Percentiles rank a stretch among this genome's conserved stretches.
phyloP scores from a whole-genome alignment of 208 protist genomes.

The Trypanosoma cruzi region DNA sequence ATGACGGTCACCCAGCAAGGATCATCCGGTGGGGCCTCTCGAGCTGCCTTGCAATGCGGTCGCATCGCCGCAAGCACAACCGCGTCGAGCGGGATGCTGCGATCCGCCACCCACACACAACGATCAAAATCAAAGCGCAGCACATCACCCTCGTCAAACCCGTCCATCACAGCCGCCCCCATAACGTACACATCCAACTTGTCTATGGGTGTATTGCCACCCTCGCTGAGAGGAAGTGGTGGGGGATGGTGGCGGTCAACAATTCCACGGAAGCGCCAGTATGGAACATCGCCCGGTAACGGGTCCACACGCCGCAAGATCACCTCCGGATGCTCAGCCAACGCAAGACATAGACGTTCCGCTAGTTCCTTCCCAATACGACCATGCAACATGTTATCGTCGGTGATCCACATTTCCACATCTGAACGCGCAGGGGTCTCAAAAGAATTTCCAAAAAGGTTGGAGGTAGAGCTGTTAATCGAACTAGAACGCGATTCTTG shows the following conservation, averaged over 20 bases:
- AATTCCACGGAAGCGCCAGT: conserved; percentile 84
- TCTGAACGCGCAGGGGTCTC: conserved; percentile 20
- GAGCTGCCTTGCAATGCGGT: conserved; percentile 66
- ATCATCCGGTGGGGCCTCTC: conserved; percentile 60
- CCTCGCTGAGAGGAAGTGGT: conserved; percentile 38
- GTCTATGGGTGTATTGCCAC: conserved; percentile 8
- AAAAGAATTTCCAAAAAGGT: conserved; percentile 10
- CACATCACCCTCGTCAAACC: conserved; percentile 86
- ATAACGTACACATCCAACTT: conserved; percentile 78
- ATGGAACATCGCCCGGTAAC: conserved; percentile 55
- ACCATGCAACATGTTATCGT: conserved; percentile 78
- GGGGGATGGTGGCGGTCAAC: conserved; percentile 59
- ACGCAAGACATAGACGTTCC: conserved; percentile 65
- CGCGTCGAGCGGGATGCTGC: conserved; percentile 71
- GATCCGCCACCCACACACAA: conserved; percentile 64
- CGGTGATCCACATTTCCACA: conserved; percentile 89
- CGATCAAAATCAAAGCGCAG: conserved; percentile 56
- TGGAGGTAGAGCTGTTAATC: conserved; percentile 10
- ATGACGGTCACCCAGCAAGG: conserved; percentile 51
- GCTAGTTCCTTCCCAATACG: conserved; percentile 68
- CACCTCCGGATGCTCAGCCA: conserved; percentile 72
- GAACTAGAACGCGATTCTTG: conserved; percentile 18
- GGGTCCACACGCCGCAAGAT: conserved; percentile 55
- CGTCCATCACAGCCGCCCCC: conserved; percentile 71
- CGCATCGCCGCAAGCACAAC: conserved; percentile 84